Conservation (phyloP, 257 asterid species). For the Cinchona pubescens region DNA sequence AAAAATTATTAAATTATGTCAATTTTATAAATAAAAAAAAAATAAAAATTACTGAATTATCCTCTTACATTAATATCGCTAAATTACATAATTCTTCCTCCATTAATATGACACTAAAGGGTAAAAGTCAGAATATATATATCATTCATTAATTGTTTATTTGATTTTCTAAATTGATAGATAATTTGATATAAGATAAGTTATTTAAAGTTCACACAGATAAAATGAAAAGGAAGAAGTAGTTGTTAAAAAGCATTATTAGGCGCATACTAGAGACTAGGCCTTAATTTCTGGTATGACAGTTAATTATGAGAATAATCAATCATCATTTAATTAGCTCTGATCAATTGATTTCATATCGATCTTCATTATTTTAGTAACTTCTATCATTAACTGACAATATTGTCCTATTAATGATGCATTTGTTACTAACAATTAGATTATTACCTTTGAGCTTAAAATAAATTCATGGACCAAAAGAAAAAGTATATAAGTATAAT, state of each 20-base stretch:
- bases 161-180: too few relatives aligned
- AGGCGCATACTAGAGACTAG: not conserved
- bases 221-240: too few relatives aligned
- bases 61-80: too few relatives aligned
- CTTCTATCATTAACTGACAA: not conserved
- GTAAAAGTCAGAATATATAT: too few relatives aligned
- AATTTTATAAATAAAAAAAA: too few relatives aligned
- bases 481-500: not conserved
- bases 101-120: too few relatives aligned
- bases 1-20: too few relatives aligned
- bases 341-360: not conserved
- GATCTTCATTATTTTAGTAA: not conserved
- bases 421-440: not conserved
- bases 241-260: not conserved
- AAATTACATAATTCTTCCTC: too few relatives aligned
- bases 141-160: too few relatives aligned
- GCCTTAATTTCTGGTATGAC: slow-evolving; percentile 12
- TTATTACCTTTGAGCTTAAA: not conserved
- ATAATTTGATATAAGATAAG: too few relatives aligned
- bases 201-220: too few relatives aligned
- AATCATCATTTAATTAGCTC: not conserved
- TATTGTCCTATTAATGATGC: not conserved
- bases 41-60: too few relatives aligned
- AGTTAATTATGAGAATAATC: slow-evolving; percentile 10
- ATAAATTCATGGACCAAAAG: not conserved